phyloP scores from a whole-genome alignment of 2,329 filamentous ascomycete genomes.

The Drechslerella stenobrocha region DNA sequence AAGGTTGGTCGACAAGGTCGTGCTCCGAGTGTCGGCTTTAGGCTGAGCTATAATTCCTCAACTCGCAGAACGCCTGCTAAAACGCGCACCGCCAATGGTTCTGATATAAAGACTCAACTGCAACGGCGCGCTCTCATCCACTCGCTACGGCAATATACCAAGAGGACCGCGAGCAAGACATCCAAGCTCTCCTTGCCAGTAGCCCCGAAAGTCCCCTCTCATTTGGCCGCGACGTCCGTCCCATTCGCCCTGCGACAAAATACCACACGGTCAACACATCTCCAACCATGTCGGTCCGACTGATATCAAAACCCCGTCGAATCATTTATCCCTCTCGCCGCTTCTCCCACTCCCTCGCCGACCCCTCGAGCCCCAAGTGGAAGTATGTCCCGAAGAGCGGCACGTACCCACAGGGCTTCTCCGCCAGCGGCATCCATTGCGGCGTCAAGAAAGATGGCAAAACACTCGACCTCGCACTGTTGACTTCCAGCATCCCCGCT shows the following conservation, averaged over 20 bases:
- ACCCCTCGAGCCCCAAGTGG: constrained; percentile 69
- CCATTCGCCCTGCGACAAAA: constrained; percentile 6
- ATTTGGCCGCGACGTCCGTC: not conserved
- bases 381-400: constrained; percentile 86
- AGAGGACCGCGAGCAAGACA: too few relatives aligned
- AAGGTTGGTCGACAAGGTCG: not conserved
- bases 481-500: constrained; percentile 83
- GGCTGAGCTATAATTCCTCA: not conserved
- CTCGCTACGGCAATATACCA: too few relatives aligned
- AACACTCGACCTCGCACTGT: constrained; percentile 82
- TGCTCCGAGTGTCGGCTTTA: constrained; percentile 5
- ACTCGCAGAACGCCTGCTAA: not conserved
- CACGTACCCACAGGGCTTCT: constrained; percentile 87
- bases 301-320: constrained; percentile 24
- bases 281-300: constrained; percentile 13
- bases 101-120: too few relatives aligned
- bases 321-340: constrained; percentile 11
- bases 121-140: too few relatives aligned
- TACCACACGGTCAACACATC: constrained; percentile 40
- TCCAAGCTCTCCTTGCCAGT: too few relatives aligned
- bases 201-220: too few relatives aligned
- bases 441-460: constrained; percentile 94
- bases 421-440: constrained; percentile 81
- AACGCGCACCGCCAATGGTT: not conserved
- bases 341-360: not conserved